Evolutionary conservation across 139 green algal species (phyloP).

Genomic region (Pleodorina starrii): DNA sequence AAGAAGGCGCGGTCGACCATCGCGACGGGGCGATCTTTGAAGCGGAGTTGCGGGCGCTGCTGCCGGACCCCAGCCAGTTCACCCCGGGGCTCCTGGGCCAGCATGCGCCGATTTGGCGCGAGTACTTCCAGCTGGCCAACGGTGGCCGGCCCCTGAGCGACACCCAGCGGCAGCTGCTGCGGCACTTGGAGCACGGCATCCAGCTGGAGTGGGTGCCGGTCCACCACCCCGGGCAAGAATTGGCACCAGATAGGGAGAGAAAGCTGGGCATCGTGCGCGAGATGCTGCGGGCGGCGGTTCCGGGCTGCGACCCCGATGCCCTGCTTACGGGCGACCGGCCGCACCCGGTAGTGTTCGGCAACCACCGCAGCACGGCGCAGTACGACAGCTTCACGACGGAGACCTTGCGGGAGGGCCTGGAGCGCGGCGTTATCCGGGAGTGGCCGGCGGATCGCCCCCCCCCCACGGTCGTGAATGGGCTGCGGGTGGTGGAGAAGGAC

Average conservation of each 20-base stretch:
- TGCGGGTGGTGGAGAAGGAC: not conserved
- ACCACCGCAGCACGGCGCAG: not conserved
- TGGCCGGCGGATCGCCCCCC: not conserved
- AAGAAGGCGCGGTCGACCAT: no score
- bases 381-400: not conserved
- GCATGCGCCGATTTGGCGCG: not conserved
- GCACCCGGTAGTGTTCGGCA: not conserved
- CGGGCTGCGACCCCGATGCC: not conserved
- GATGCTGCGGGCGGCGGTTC: not conserved
- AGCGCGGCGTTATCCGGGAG: not conserved
- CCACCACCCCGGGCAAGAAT: not conserved
- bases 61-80: not conserved
- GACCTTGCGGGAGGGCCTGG: not conserved
- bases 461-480: not conserved
- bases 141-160: not conserved
- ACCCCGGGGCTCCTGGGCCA: not conserved
- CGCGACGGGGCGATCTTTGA: not conserved
- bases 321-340: not conserved
- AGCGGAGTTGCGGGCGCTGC: not conserved
- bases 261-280: not conserved
- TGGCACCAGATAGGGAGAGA: not conserved
- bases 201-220: not conserved
- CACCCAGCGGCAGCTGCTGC: not conserved
- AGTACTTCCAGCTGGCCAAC: not conserved
- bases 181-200: not conserved